phyloP scores from a whole-genome alignment of 2,329 filamentous ascomycete species.

The Fusarium ambrosium region DNA sequence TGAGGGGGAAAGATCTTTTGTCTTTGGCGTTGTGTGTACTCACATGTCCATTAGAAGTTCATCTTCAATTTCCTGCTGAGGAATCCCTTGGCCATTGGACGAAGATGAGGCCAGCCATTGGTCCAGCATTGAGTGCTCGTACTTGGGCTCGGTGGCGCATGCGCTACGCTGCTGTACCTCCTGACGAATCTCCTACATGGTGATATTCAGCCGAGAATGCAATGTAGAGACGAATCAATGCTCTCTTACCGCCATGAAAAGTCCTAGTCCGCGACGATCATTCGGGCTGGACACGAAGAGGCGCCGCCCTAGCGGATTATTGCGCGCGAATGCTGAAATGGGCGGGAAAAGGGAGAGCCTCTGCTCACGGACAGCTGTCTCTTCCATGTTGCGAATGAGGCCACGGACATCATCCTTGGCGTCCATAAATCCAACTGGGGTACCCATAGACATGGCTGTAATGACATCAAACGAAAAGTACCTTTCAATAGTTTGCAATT shows the following conservation, averaged over 20 bases:
- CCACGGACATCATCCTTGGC: neutral
- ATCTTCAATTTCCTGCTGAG: neutral
- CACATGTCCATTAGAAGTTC: neutral
- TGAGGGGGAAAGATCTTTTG: neutral
- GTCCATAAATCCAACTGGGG: neutral
- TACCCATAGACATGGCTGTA: neutral
- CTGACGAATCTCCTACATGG: neutral
- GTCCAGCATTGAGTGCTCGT: neutral
- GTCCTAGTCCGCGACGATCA: neutral
- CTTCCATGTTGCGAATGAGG: neutral
- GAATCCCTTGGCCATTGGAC: neutral
- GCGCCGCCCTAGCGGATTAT: neutral
- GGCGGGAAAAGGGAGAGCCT: neutral
- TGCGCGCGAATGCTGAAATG: neutral
- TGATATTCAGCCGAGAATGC: neutral
- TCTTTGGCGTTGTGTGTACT: neutral
- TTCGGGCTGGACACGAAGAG: neutral
- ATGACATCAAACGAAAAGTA: neutral
- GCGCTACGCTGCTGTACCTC: neutral
- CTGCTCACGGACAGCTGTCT: neutral
- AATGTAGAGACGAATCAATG: neutral
- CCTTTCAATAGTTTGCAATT: conserved; percentile 3
- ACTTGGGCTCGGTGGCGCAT: neutral
- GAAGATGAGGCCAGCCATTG: conserved; percentile 4
- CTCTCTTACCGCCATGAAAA: neutral